A percentile compares a stretch with the other conserved stretches of the same genome.
Conservation (phyloP, 495 filamentous ascomycete genomes). For the Lepidopterella palustris region DNA sequence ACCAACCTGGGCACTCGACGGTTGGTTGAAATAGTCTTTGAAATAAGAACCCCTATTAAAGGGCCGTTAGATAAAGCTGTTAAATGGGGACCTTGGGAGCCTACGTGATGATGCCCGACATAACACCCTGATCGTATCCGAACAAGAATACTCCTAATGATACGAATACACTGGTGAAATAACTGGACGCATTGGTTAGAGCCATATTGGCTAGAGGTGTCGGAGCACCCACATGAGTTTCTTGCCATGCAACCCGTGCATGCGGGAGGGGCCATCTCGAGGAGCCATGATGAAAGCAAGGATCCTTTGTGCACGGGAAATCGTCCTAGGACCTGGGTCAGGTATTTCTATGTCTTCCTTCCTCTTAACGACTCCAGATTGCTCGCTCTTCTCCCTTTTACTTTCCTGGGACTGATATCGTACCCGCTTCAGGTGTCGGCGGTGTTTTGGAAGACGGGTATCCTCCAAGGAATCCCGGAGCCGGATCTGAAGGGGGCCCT, state of each 20-base stretch:
- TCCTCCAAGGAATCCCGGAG: constrained; percentile 58
- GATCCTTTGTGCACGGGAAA: constrained; percentile 58
- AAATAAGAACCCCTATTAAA: constrained; percentile 68
- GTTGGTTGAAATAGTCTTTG: constrained; percentile 85
- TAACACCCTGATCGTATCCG: constrained; percentile 98
- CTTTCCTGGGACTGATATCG: constrained; percentile 42
- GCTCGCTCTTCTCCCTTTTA: constrained; percentile 29
- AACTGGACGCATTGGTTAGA: constrained; percentile 46
- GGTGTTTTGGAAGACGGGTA: constrained; percentile 40
- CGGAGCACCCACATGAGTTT: constrained; percentile 68
- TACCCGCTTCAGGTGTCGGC: constrained; percentile 44
- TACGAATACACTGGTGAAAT: constrained; percentile 97
- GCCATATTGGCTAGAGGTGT: neutral
- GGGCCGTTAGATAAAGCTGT: constrained; percentile 10
- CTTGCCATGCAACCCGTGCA: constrained; percentile 92
- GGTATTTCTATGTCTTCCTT: constrained; percentile 81
- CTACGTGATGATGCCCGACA: constrained; percentile 98
- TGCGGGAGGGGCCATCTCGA: constrained; percentile 54
- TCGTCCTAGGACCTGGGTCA: constrained; percentile 52
- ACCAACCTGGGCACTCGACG: constrained; percentile 73
- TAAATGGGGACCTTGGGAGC: constrained; percentile 28
- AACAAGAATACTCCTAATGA: constrained; percentile 96
- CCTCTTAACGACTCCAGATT: constrained; percentile 48
- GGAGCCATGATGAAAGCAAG: constrained; percentile 82
- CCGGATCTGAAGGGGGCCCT: constrained; percentile 66